Base-by-base conservation (phyloP, 768 basidiomycete species). In the Mycena indigotica region DNA sequence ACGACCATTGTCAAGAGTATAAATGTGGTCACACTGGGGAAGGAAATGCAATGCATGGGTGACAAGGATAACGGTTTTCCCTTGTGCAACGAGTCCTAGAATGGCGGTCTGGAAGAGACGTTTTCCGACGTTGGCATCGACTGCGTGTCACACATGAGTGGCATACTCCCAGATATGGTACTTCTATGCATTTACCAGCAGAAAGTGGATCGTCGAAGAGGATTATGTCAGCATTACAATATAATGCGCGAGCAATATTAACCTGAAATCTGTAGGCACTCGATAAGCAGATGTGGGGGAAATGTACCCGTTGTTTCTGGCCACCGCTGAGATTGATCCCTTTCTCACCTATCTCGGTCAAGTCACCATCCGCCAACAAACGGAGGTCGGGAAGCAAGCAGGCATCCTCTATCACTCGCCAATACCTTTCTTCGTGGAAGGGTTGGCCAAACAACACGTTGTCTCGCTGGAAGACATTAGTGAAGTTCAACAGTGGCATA, bases 1-100 rank as follows among this genome's bases (percentile, higher is more conserved):
- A 26, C 75, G 77, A 5, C 95, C 94, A 46, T 91, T 84, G 13
- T 81, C 80, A 52, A 98, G 75, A 25, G 87, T 87, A 68, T 87
- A 87, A 67, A 98, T 89, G 68, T 91, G 90, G 70, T 96, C 91
- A 28, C 92, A 91, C 55, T 89, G 81, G 1, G 91, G 88, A 24
- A 98, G 80, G 76, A 95, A 91, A 72, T 96, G 93, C 6, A 96
- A 77, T 1, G 91, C 93, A 65, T 96, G 93, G 0, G 95, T 98
- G 50, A 96, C 93, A 46, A 98, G 83, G 44, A 98, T 77, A 29
- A 91, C 83, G 5, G 95, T 95, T 69, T 92, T 93, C 40, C 80
- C 82, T 3, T 65, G 67, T 29, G 64, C 66, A 21, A 76, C 72
- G 1, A 84, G 76, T 0, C 72, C 72, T 10, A 84, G 60, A 64